Conservation (phyloP, 352 stramenopile species). For the Globisporangium sylvaticum region DNA sequence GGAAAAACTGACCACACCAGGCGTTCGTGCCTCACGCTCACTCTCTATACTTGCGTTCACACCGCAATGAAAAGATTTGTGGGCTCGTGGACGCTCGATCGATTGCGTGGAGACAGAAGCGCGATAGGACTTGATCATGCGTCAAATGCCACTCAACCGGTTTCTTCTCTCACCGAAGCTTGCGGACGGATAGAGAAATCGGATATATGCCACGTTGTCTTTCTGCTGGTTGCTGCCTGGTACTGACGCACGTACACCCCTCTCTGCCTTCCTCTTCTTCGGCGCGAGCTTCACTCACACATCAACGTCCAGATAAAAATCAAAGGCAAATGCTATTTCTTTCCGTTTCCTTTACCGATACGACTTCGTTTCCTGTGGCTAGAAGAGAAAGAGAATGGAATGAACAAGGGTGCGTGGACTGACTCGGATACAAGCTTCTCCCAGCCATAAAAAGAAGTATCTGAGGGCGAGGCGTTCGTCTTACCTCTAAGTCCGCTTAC, state of each 20-base stretch:
- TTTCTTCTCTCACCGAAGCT: background rate
- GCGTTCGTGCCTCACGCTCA: background rate
- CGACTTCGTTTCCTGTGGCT: background rate
- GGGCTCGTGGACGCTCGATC: background rate
- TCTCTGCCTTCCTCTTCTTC: background rate
- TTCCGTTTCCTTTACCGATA: background rate
- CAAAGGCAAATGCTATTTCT: background rate
- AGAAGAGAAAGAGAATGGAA: background rate
- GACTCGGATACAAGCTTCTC: background rate
- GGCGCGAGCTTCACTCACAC: background rate
- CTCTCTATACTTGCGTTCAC: background rate
- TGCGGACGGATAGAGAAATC: background rate
- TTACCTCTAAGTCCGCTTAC: slow-evolving; percentile 12
- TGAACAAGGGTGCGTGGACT: background rate
- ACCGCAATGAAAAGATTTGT: background rate
- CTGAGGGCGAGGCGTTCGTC: background rate
- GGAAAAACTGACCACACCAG: background rate
- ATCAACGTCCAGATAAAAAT: background rate
- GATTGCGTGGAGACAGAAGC: background rate
- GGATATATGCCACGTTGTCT: background rate
- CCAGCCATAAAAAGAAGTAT: background rate
- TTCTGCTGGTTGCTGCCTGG: background rate
- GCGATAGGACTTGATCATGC: background rate
- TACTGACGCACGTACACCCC: background rate
- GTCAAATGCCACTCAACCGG: background rate